These are phyloP conservation scores for Dendrobium chrysotoxum DNA, from an alignment of 106 monocot species.

Conservation along the genomic window DNA sequence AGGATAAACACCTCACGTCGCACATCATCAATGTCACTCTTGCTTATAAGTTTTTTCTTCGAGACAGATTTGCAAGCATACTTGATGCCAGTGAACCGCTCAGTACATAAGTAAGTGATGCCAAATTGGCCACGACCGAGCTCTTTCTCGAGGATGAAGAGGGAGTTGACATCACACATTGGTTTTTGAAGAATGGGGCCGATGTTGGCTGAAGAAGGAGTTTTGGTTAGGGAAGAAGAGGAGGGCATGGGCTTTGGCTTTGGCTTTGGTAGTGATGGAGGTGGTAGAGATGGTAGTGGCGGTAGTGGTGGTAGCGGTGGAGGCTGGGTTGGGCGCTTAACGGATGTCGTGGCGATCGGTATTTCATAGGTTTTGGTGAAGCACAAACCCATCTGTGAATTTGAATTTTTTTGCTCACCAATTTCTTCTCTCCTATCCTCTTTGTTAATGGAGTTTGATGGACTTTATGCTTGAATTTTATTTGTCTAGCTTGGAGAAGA, in stretches of 20 bases:
- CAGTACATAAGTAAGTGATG: slow-evolving; percentile 54
- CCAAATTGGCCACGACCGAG: slow-evolving; percentile 71
- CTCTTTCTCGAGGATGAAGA: slow-evolving; percentile 44
- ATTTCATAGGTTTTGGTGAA: slow-evolving; percentile 48
- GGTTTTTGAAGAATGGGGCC: slow-evolving; percentile 36
- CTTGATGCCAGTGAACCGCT: slow-evolving; percentile 21
- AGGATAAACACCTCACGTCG: slow-evolving; percentile 57
- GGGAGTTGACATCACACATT: slow-evolving; percentile 33
- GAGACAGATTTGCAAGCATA: slow-evolving; percentile 67
- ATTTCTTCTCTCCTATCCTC: not conserved
- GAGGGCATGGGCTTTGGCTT: not conserved
- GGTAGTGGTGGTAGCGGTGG: slow-evolving; percentile 11
- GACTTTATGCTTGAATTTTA: slow-evolving; percentile 2
- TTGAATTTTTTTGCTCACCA: not conserved
- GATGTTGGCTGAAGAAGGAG: slow-evolving; percentile 5
- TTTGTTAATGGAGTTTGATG: not conserved
- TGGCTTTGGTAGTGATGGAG: not conserved
- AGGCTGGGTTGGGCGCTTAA: slow-evolving; percentile 5
- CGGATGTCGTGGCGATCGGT: slow-evolving; percentile 32
- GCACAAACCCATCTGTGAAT: slow-evolving; percentile 37
- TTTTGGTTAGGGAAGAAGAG: not conserved
- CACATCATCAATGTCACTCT: slow-evolving; percentile 38
- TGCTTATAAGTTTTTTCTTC: slow-evolving; percentile 42
- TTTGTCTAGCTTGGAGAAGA: not conserved
- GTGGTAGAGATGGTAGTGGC: not conserved